Percentiles rank a stretch among this genome's conserved stretches.
These are phyloP conservation scores for Suillus lakei DNA, from an alignment of 768 basidiomycete species.

Conservation along the genomic window DNA sequence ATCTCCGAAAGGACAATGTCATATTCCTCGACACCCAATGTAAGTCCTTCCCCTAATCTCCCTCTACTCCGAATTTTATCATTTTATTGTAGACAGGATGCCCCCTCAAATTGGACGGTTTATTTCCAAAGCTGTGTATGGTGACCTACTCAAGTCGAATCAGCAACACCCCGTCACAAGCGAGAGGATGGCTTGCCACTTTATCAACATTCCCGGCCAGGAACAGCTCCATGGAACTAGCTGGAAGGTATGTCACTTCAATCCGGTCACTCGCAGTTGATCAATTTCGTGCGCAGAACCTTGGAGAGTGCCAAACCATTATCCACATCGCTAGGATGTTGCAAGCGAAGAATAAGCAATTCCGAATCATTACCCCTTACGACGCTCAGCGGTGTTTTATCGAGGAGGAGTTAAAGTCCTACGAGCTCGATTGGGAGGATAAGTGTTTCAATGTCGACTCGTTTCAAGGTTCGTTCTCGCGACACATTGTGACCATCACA, in stretches of 20 bases:
- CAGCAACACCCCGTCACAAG: slow-evolving; percentile 52
- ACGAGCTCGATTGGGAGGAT: slow-evolving; percentile 62
- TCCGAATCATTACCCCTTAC: slow-evolving; percentile 81
- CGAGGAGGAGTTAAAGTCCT: slow-evolving; percentile 56
- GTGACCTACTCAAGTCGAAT: slow-evolving; percentile 58
- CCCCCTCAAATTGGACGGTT: slow-evolving; percentile 78
- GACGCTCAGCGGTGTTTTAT: slow-evolving; percentile 68
- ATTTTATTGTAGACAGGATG: slow-evolving; percentile 68
- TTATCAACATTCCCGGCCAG: slow-evolving; percentile 59
- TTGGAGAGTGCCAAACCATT: slow-evolving; percentile 57
- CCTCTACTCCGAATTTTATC: slow-evolving; percentile 9
- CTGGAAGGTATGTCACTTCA: slow-evolving; percentile 38
- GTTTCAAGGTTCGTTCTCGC: slow-evolving; percentile 66
- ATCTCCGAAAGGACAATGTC: slow-evolving; percentile 52
- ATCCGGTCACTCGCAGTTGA: slow-evolving; percentile 4
- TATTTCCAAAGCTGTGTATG: slow-evolving; percentile 74
- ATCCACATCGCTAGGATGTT: slow-evolving; percentile 62
- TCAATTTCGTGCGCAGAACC: slow-evolving; percentile 51
- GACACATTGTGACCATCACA: not conserved
- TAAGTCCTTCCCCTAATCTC: slow-evolving; percentile 37
- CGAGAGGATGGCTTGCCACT: slow-evolving; percentile 55
- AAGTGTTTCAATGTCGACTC: slow-evolving; percentile 80
- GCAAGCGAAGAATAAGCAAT: slow-evolving; percentile 52
- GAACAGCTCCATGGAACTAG: slow-evolving; percentile 44
- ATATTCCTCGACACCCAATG: slow-evolving; percentile 78